phyloP scores from a whole-genome alignment of 768 basidiomycete genomes.

The Panellus pusillus region DNA sequence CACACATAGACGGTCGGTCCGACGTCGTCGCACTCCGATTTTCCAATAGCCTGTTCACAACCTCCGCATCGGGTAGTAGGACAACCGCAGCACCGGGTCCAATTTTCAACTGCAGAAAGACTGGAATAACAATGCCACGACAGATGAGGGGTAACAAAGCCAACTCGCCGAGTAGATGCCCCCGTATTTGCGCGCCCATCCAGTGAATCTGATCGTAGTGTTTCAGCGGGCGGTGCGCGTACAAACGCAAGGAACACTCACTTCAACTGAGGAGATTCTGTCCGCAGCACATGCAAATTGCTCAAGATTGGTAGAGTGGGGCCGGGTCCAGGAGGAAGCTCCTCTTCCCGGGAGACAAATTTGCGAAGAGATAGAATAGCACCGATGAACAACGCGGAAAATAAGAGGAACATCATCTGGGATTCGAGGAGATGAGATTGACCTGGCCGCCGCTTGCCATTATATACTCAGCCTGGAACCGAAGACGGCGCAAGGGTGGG shows the following conservation, averaged over 20 bases:
- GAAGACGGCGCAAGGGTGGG: too few relatives aligned
- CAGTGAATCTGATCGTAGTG: constrained; percentile 23
- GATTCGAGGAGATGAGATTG: too few relatives aligned
- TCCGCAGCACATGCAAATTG: constrained; percentile 17
- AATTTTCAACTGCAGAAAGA: constrained; percentile 16
- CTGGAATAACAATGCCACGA: too few relatives aligned
- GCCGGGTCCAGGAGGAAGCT: constrained; percentile 17
- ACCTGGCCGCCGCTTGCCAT: too few relatives aligned
- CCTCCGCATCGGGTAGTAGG: constrained; percentile 21
- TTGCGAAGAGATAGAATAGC: background rate
- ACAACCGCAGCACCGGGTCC: constrained; percentile 25
- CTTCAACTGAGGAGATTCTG: constrained; percentile 13
- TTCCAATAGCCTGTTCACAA: constrained; percentile 30
- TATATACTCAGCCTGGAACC: too few relatives aligned
- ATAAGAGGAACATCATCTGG: too few relatives aligned
- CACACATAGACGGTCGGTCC: constrained; percentile 26
- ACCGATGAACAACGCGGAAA: too few relatives aligned
- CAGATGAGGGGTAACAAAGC: constrained; percentile 1
- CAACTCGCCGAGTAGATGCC: constrained; percentile 26
- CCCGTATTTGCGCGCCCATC: constrained; percentile 30
- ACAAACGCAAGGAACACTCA: background rate
- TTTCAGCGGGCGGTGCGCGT: background rate
- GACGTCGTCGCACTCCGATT: constrained; percentile 23
- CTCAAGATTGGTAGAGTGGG: constrained; percentile 16
- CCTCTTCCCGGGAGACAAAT: constrained; percentile 5